These are phyloP conservation scores for Mortierella hygrophila DNA, from an alignment of 192 early-diverging fungal genomes.

Conservation along the genomic window DNA sequence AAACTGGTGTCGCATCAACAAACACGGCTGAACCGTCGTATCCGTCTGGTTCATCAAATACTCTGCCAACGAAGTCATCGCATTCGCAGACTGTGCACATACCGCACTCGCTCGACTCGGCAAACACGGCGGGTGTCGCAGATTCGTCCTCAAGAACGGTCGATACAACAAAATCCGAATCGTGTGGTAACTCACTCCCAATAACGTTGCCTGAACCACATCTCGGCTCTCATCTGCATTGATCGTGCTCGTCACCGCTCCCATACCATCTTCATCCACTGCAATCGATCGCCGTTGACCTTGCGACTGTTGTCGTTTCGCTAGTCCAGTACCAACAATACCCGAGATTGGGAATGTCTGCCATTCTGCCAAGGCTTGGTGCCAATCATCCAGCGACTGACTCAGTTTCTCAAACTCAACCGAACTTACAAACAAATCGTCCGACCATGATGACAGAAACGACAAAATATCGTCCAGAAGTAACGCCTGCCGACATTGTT, in stretches of 20 bases:
- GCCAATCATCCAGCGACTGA: constrained; percentile 39
- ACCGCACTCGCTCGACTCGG: constrained; percentile 43
- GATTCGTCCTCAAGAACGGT: constrained; percentile 46
- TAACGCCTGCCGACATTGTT: constrained; percentile 50
- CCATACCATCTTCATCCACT: not conserved
- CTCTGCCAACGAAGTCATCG: constrained; percentile 50
- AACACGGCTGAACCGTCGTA: constrained; percentile 34
- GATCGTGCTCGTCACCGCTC: not conserved
- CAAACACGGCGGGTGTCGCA: constrained; percentile 47
- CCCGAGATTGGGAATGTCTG: constrained; percentile 49
- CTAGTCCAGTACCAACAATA: not conserved
- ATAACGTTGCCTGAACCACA: constrained; percentile 38
- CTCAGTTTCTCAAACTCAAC: constrained; percentile 52
- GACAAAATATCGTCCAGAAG: constrained; percentile 45
- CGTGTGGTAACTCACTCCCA: constrained; percentile 43
- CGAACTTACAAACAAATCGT: constrained; percentile 46
- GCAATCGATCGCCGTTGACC: not conserved
- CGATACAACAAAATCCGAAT: constrained; percentile 48
- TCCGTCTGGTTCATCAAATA: constrained; percentile 45
- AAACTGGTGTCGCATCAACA: constrained; percentile 54
- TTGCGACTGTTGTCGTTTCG: constrained; percentile 7
- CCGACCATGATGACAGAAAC: constrained; percentile 47
- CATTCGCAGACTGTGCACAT: constrained; percentile 54
- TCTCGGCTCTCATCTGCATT: constrained; percentile 42
- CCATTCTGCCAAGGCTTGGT: constrained; percentile 41